A percentile compares a stretch with the other conserved stretches of the same genome.
These are phyloP conservation scores for Tulasnella sp. DNA, from an alignment of 768 basidiomycete species.

Conservation along the genomic window DNA sequence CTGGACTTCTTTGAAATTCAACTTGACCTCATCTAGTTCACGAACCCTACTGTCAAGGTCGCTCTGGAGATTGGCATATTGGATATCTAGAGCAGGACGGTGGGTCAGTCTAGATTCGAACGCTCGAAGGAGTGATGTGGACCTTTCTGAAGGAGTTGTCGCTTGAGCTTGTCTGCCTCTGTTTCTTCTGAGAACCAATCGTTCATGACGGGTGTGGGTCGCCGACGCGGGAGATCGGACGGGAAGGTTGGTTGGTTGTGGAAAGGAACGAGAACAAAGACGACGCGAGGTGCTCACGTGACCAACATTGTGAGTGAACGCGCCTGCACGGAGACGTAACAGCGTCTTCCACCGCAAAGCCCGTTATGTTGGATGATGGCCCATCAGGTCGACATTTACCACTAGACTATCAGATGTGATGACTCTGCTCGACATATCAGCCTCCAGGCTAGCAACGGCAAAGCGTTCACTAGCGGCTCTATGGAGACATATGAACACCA, in stretches of 20 bases:
- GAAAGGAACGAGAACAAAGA: conserved; percentile 7
- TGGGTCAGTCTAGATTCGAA: background rate
- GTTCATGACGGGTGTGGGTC: background rate
- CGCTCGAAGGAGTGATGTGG: background rate
- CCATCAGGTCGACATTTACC: no score
- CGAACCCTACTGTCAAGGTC: background rate
- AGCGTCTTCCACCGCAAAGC: no score
- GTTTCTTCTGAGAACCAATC: conserved; percentile 17
- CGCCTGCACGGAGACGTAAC: no score
- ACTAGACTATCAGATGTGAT: no score
- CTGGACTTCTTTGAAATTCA: conserved; percentile 11
- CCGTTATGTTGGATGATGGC: no score
- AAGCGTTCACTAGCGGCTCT: no score
- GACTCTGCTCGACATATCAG: no score
- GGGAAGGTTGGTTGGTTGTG: background rate
- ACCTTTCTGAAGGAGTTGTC: conserved; percentile 17
- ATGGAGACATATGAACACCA: no score
- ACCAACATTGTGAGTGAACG: background rate
- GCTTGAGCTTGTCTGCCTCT: conserved; percentile 8
- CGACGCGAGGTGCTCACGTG: background rate
- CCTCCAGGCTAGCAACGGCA: no score
- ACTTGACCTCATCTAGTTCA: conserved; percentile 9
- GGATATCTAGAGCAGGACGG: background rate
- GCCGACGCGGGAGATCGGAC: background rate
- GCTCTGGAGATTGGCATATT: conserved; percentile 16